phyloP scores from a whole-genome alignment of 2,329 filamentous ascomycete species.

The Sporothrix sp. region DNA sequence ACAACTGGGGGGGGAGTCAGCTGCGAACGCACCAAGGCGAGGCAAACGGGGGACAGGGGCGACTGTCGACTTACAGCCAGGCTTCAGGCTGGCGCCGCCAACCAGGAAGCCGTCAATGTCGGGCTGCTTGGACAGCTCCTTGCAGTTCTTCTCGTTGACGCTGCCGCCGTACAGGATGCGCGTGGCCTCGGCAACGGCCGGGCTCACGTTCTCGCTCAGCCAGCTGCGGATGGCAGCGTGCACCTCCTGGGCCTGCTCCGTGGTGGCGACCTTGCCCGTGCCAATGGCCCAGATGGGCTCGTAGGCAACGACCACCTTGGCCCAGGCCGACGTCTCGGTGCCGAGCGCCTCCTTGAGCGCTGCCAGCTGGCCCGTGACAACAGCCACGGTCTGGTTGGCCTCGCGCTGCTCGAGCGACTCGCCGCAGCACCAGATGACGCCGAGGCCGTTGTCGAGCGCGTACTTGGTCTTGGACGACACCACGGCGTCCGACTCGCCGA shows the following conservation, averaged over 20 bases:
- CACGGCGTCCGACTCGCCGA: slow-evolving; percentile 76
- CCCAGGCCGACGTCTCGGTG: slow-evolving; percentile 58
- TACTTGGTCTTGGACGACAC: slow-evolving; percentile 92
- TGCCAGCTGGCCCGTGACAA: slow-evolving; percentile 75
- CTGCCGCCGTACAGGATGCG: slow-evolving; percentile 94
- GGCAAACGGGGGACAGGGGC: not conserved
- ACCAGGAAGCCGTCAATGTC: slow-evolving; percentile 99
- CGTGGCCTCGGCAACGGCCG: slow-evolving; percentile 71
- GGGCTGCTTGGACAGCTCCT: slow-evolving; percentile 77
- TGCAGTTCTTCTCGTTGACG: slow-evolving; percentile 97
- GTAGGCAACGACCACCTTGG: slow-evolving; percentile 91
- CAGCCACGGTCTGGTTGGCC: slow-evolving; percentile 71
- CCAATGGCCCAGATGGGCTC: slow-evolving; percentile 97
- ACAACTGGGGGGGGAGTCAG: slow-evolving; percentile 34
- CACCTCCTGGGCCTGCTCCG: slow-evolving; percentile 85
- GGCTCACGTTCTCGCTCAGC: slow-evolving; percentile 68
- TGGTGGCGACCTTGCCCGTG: slow-evolving; percentile 86
- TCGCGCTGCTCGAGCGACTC: slow-evolving; percentile 93
- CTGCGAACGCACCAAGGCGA: not conserved
- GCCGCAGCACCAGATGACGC: slow-evolving; percentile 94
- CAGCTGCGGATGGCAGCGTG: slow-evolving; percentile 86
- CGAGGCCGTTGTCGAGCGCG: slow-evolving; percentile 74
- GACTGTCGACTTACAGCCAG: slow-evolving; percentile 59
- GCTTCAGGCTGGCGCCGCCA: slow-evolving; percentile 92
- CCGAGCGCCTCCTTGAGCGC: slow-evolving; percentile 61